Percentiles rank a stretch among this genome's conserved stretches.
Evolutionary conservation across 257 asterid species (phyloP).

Genomic region (Salvia splendens): DNA sequence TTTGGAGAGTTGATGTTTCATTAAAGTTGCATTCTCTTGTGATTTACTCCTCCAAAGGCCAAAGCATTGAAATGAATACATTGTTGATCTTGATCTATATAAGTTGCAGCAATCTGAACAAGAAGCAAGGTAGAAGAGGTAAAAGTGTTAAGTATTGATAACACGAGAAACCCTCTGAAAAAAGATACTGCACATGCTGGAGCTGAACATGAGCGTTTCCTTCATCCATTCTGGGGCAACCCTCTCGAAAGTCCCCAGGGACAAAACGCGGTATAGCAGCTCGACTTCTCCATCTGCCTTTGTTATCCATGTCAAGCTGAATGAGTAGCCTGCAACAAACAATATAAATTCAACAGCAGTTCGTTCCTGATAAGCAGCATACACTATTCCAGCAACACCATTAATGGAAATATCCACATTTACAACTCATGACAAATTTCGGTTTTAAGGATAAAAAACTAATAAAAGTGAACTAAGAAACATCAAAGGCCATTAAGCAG

Average conservation of each 20-base stretch:
- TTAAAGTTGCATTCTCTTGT: no score
- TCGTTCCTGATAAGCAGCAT: background rate
- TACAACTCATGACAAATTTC: constrained; percentile 13
- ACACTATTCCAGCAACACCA: background rate
- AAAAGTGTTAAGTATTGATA: constrained; percentile 34
- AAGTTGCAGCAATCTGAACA: background rate
- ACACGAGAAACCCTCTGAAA: constrained; percentile 65
- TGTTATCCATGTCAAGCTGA: constrained; percentile 69
- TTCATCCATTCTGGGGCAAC: constrained; percentile 91
- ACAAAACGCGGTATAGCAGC: constrained; percentile 53
- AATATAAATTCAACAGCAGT: background rate
- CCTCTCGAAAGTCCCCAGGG: constrained; percentile 78
- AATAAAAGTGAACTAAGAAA: background rate
- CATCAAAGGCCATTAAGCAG: background rate
- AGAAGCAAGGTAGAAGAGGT: background rate
- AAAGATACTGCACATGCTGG: constrained; percentile 70
- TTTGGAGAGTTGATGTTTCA: no score
- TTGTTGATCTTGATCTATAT: no score
- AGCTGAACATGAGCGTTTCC: constrained; percentile 66
- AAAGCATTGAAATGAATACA: no score
- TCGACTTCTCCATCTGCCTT: constrained; percentile 56
- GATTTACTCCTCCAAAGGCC: no score
- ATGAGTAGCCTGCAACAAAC: constrained; percentile 66
- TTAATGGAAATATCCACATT: background rate
- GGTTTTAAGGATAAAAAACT: background rate